Conservation (phyloP, 805 yeast species). For the Candida broadrunensis region DNA sequence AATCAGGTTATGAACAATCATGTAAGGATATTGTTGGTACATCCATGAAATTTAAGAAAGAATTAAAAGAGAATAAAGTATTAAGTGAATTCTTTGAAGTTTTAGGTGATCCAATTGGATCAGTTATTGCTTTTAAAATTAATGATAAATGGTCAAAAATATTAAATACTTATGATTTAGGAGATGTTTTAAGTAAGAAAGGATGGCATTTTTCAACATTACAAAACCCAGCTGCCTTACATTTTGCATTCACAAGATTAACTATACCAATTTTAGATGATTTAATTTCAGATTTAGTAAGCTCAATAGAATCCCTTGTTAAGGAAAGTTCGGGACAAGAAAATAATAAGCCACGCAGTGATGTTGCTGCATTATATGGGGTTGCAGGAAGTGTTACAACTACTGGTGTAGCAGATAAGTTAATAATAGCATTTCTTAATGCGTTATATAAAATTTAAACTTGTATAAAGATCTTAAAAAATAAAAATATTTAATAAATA, state of each 20-base stretch:
- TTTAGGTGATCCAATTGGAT: conserved; percentile 80
- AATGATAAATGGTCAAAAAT: conserved; percentile 14
- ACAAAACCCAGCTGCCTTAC: conserved; percentile 89
- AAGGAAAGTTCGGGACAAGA: conserved; percentile 12
- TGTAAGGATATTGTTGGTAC: conserved; percentile 67
- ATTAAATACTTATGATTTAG: conserved; percentile 72
- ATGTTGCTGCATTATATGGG: conserved; percentile 90
- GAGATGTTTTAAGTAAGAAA: conserved; percentile 61
- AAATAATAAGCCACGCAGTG: conserved; percentile 29
- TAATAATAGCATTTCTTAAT: conserved; percentile 81
- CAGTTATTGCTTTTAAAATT: conserved; percentile 80
- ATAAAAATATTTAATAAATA: neutral
- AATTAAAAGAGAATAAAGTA: conserved; percentile 43
- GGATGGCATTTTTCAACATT: conserved; percentile 92
- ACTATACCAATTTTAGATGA: conserved; percentile 61
- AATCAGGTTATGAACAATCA: conserved; percentile 70
- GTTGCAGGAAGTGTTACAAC: conserved; percentile 91
- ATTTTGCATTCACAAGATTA: conserved; percentile 80
- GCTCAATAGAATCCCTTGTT: conserved; percentile 24
- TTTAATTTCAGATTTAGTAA: conserved; percentile 51
- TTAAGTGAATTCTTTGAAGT: conserved; percentile 54
- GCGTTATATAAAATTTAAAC: conserved; percentile 57
- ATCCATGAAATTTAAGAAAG: conserved; percentile 53
- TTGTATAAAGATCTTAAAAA: no score
- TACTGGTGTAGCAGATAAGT: conserved; percentile 74